phyloP scores from a whole-genome alignment of 805 yeast species.

The Monosporozyma aerobia region DNA sequence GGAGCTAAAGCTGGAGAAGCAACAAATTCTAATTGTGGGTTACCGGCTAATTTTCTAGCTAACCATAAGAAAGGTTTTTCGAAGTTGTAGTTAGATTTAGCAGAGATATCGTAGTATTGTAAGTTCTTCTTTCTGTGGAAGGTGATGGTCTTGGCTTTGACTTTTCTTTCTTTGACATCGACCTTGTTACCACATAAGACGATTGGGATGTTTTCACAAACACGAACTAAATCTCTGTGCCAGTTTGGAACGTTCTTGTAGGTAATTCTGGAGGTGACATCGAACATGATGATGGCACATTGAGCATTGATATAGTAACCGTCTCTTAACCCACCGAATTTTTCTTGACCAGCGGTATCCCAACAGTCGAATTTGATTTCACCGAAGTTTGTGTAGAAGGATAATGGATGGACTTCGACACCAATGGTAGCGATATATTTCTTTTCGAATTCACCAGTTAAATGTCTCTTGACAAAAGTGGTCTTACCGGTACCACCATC shows the following conservation, averaged over 20 bases:
- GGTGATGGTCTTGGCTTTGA: slow-evolving; percentile 98
- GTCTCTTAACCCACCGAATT: slow-evolving; percentile 98
- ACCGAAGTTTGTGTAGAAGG: slow-evolving; percentile 97
- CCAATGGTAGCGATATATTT: slow-evolving; percentile 98
- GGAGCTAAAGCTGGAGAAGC: slow-evolving; percentile 99
- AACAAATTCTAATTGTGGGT: slow-evolving; percentile 95
- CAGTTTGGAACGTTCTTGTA: slow-evolving; percentile 99
- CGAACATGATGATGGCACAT: slow-evolving; percentile 99
- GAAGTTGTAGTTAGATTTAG: slow-evolving; percentile 98
- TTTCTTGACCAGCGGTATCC: slow-evolving; percentile 99
- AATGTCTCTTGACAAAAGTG: slow-evolving; percentile 98
- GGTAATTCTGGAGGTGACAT: slow-evolving; percentile 98
- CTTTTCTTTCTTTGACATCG: slow-evolving; percentile 99
- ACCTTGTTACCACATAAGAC: slow-evolving; percentile 99
- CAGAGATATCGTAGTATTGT: slow-evolving; percentile 98
- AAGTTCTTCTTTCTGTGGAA: slow-evolving; percentile 99
- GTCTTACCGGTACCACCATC: slow-evolving; percentile 99
- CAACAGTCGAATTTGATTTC: slow-evolving; percentile 98
- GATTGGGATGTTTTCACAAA: slow-evolving; percentile 98
- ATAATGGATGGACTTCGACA: slow-evolving; percentile 98
- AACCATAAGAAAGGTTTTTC: slow-evolving; percentile 99
- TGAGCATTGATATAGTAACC: slow-evolving; percentile 99
- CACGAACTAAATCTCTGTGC: slow-evolving; percentile 99
- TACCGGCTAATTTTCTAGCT: slow-evolving; percentile 97
- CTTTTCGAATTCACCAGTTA: slow-evolving; percentile 98